Conservation (phyloP, 2,329 filamentous ascomycete species). For the Rhinocladiella mackenziei region DNA sequence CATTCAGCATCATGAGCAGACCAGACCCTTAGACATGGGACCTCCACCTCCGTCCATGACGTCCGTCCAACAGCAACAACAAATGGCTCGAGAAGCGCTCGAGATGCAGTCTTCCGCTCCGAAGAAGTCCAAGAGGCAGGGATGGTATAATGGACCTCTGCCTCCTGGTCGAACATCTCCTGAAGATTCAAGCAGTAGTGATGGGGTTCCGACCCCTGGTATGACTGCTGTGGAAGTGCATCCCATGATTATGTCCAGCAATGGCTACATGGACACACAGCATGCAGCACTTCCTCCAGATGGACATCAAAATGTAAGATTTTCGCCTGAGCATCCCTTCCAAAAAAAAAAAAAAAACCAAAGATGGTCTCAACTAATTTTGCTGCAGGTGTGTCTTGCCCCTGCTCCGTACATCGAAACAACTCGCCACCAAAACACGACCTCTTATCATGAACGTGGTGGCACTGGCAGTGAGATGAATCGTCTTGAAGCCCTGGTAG, state of each 20-base stretch:
- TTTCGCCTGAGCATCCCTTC: constrained; percentile 4
- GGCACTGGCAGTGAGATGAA: constrained; percentile 41
- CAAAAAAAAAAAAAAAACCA: too few relatives aligned
- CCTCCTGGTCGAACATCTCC: constrained; percentile 41
- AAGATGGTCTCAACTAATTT: too few relatives aligned
- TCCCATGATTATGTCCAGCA: constrained; percentile 47
- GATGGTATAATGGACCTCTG: constrained; percentile 36
- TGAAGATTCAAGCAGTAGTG: constrained; percentile 48
- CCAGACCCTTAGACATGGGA: constrained; percentile 18
- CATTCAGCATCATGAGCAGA: constrained; percentile 7
- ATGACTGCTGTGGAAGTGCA: constrained; percentile 47
- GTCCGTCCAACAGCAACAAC: constrained; percentile 26
- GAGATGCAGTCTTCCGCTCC: constrained; percentile 16
- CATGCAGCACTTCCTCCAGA: constrained; percentile 37
- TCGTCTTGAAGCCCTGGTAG: constrained; percentile 48
- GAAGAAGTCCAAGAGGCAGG: constrained; percentile 32
- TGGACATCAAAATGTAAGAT: constrained; percentile 41
- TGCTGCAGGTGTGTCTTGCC: constrained; percentile 23
- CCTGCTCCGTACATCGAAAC: constrained; percentile 21
- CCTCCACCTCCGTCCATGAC: constrained; percentile 18
- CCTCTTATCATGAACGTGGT: constrained; percentile 22
- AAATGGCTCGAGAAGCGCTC: constrained; percentile 24
- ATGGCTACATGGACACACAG: constrained; percentile 45
- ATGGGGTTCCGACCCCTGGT: constrained; percentile 47
- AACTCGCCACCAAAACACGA: constrained; percentile 9